phyloP scores from a whole-genome alignment of 2,329 filamentous ascomycete species.

The Arachnopeziza araneosa region DNA sequence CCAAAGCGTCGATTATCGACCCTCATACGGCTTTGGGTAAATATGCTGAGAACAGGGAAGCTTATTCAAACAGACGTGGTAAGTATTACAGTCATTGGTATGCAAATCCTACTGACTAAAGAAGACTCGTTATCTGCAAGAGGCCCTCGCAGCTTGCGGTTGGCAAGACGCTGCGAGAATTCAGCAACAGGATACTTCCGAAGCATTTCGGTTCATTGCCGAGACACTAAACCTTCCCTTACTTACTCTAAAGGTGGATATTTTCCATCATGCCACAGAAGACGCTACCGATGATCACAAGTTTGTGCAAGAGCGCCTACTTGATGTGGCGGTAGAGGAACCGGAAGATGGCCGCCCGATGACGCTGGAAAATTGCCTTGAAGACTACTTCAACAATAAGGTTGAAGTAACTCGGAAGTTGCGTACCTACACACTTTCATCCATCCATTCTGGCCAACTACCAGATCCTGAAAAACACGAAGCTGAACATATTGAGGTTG shows the following conservation, averaged over 20 bases:
- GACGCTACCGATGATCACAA: slow-evolving; percentile 86
- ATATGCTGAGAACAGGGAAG: slow-evolving; percentile 78
- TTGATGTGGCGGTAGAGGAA: slow-evolving; percentile 86
- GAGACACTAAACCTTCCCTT: slow-evolving; percentile 82
- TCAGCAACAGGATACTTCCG: slow-evolving; percentile 91
- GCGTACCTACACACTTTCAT: slow-evolving; percentile 49
- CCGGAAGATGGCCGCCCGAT: slow-evolving; percentile 60
- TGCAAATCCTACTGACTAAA: not conserved
- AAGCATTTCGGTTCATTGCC: slow-evolving; percentile 93
- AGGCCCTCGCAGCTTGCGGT: slow-evolving; percentile 76
- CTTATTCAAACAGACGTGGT: slow-evolving; percentile 77
- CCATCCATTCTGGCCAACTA: slow-evolving; percentile 15
- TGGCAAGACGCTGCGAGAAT: slow-evolving; percentile 74
- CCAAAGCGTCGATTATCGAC: slow-evolving; percentile 67
- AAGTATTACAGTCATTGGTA: not conserved
- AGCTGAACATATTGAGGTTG: slow-evolving; percentile 21
- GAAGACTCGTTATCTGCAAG: slow-evolving; percentile 76
- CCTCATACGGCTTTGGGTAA: slow-evolving; percentile 84
- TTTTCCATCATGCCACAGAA: slow-evolving; percentile 86
- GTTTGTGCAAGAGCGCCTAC: slow-evolving; percentile 81
- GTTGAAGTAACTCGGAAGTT: slow-evolving; percentile 82
- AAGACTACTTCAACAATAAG: slow-evolving; percentile 82
- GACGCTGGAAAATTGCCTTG: slow-evolving; percentile 83
- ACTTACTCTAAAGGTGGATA: slow-evolving; percentile 85
- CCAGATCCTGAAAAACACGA: slow-evolving; percentile 16